Evolutionary conservation across 2,329 filamentous ascomycete species (phyloP).

Genomic region (Pseudogymnoascus sp.): DNA sequence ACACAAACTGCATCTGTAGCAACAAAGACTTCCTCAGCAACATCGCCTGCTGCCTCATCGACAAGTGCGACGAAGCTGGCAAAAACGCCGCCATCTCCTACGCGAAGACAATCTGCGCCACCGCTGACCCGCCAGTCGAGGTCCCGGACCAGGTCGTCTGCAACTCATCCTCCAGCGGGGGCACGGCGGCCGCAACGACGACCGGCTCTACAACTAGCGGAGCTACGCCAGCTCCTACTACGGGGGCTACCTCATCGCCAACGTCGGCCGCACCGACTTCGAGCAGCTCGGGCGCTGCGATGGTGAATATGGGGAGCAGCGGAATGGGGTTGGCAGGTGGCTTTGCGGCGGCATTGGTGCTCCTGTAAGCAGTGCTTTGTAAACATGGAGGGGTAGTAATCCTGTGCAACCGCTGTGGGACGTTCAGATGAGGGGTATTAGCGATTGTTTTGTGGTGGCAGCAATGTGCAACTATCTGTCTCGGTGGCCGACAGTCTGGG

Average conservation of each 20-base stretch:
- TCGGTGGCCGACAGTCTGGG: background rate
- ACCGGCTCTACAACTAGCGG: background rate
- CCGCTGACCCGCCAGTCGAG: slow-evolving; percentile 25
- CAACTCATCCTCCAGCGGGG: background rate
- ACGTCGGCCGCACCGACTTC: background rate
- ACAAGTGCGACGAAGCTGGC: slow-evolving; percentile 35
- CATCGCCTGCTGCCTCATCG: slow-evolving; percentile 43
- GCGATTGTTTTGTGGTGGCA: background rate
- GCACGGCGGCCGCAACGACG: background rate
- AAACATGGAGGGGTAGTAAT: background rate
- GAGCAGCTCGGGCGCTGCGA: slow-evolving; percentile 1
- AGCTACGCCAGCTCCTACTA: slow-evolving; percentile 1
- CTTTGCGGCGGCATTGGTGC: background rate
- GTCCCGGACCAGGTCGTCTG: slow-evolving; percentile 15
- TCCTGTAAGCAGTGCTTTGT: background rate
- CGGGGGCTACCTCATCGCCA: background rate
- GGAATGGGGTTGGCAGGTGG: background rate
- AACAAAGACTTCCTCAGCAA: slow-evolving; percentile 36
- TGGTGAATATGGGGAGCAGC: background rate
- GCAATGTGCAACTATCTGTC: background rate
- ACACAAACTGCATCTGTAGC: slow-evolving; percentile 43
- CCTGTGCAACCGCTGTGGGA: background rate
- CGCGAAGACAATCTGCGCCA: slow-evolving; percentile 30
- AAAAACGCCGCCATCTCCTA: slow-evolving; percentile 30
- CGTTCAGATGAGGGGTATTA: background rate